Evolutionary conservation across 2,329 filamentous ascomycete genomes (phyloP).

Genomic region (Blastomyces parvus): DNA sequence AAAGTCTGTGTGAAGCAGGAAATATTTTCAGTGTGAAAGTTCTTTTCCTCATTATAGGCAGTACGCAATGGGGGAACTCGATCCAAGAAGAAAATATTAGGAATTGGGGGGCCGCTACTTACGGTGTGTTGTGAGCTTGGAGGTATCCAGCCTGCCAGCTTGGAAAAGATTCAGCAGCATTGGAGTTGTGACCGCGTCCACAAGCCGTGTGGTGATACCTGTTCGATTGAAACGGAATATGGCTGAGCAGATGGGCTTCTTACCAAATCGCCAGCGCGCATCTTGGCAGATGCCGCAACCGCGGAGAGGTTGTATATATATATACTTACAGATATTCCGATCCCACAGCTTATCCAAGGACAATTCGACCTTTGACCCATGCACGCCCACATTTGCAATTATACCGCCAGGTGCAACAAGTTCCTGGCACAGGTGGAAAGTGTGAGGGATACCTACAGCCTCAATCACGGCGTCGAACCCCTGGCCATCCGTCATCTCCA

Average conservation of each 20-base stretch:
- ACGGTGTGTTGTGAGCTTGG: constrained; percentile 41
- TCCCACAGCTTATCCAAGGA: constrained; percentile 48
- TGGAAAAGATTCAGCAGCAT: constrained; percentile 42
- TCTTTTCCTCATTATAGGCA: neutral
- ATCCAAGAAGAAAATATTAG: neutral
- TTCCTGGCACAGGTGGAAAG: constrained; percentile 46
- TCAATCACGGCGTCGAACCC: constrained; percentile 52
- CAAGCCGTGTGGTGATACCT: constrained; percentile 42
- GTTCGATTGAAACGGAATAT: neutral
- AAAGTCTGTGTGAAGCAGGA: constrained; percentile 26
- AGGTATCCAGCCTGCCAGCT: constrained; percentile 35
- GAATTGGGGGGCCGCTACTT: constrained; percentile 17
- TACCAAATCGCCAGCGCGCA: neutral
- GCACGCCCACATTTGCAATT: constrained; percentile 51
- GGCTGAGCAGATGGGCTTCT: neutral
- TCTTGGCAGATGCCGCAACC: too few species aligned
- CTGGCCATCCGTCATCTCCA: constrained; percentile 40
- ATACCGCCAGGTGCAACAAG: constrained; percentile 45
- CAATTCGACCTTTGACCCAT: constrained; percentile 45
- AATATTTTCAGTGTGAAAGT: neutral
- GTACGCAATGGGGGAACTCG: neutral
- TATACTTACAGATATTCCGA: constrained; percentile 43
- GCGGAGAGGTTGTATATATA: constrained; percentile 23
- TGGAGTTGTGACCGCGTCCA: constrained; percentile 41
- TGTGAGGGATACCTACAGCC: constrained; percentile 46